Evolutionary conservation across 257 asterid genomes (phyloP).

Genomic region (Osmanthus fragrans): DNA sequence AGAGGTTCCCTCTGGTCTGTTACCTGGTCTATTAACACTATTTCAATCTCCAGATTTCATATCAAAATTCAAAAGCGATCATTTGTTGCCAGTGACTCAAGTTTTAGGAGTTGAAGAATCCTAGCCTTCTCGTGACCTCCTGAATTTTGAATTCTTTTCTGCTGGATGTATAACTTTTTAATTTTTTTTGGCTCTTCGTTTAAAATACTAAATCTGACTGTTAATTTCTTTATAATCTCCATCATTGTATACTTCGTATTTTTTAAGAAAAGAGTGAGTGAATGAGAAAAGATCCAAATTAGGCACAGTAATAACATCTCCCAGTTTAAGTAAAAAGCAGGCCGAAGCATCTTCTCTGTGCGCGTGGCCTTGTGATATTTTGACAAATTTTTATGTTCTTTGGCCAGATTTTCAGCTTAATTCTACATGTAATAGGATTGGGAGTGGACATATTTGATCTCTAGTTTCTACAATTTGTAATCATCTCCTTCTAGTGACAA

Average conservation of each 20-base stretch:
- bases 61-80: background rate
- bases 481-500: background rate
- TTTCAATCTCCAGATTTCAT: background rate
- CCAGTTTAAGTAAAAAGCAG: background rate
- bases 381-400: background rate
- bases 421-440: background rate
- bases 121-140: background rate
- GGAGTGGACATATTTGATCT: background rate
- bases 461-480: background rate
- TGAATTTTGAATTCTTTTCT: background rate
- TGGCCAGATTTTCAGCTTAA: background rate
- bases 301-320: background rate
- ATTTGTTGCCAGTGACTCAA: background rate
- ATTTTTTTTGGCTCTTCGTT: background rate
- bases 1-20: background rate
- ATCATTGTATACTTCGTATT: background rate
- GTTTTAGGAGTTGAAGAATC: background rate
- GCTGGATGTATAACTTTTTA: background rate
- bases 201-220: background rate
- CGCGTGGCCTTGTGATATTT: background rate
- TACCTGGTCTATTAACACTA: background rate
- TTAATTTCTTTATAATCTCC: background rate
- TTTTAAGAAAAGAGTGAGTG: background rate
- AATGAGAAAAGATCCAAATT: background rate
- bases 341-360: background rate